phyloP scores from a whole-genome alignment of 306 rosid genomes.

The Vigna reflexopilosa region DNA sequence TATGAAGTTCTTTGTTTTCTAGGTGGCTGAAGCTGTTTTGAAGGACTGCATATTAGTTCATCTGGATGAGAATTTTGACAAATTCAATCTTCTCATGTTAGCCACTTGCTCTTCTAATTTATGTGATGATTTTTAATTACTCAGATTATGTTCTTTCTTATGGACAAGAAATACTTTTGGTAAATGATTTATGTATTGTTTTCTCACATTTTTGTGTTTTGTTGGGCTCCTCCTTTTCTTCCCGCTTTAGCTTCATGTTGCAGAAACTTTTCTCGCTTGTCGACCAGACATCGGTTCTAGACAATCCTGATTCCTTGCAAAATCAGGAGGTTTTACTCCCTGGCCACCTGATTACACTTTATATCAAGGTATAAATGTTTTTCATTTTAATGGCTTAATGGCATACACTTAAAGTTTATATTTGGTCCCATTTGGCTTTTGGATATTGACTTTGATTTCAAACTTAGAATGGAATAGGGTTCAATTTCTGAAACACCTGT shows the following conservation, averaged over 20 bases:
- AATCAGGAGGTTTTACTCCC: slow-evolving; percentile 95
- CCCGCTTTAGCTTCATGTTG: slow-evolving; percentile 74
- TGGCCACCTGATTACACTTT: slow-evolving; percentile 88
- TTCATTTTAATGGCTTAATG: slow-evolving; percentile 4
- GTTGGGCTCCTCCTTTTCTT: slow-evolving; percentile 15
- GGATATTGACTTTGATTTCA: slow-evolving; percentile 14
- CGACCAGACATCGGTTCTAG: slow-evolving; percentile 86
- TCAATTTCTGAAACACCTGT: slow-evolving; percentile 5
- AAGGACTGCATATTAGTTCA: slow-evolving; percentile 82
- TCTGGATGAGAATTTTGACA: slow-evolving; percentile 77
- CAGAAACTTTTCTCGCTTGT: slow-evolving; percentile 94
- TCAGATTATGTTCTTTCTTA: background rate
- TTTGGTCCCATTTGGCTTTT: background rate
- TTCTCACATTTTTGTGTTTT: slow-evolving; percentile 33
- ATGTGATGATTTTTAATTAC: slow-evolving; percentile 22
- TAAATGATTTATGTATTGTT: slow-evolving; percentile 40
- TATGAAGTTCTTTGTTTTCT: slow-evolving; percentile 36
- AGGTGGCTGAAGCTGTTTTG: slow-evolving; percentile 84
- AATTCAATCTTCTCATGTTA: slow-evolving; percentile 93
- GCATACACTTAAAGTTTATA: slow-evolving; percentile 12
- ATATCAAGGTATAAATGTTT: slow-evolving; percentile 73
- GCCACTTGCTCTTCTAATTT: slow-evolving; percentile 45
- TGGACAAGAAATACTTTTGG: background rate
- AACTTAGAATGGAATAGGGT: slow-evolving; percentile 16
- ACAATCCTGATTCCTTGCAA: slow-evolving; percentile 93